phyloP scores from a whole-genome alignment of 73 alveolate genomes.

The Durusdinium trenchii region DNA sequence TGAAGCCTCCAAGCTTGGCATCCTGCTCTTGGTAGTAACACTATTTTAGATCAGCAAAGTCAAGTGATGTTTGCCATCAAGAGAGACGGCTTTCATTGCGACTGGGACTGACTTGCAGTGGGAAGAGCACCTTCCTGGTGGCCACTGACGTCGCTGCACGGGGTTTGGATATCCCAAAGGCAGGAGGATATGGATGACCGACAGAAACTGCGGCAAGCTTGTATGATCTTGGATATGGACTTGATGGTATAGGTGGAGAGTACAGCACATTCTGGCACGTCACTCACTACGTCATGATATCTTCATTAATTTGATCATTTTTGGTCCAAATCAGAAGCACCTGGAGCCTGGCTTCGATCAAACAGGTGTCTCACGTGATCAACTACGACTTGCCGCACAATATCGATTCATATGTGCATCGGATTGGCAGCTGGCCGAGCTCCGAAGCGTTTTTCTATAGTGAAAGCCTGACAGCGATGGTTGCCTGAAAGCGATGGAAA shows the following conservation, averaged over 20 bases:
- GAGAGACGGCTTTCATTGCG: not conserved
- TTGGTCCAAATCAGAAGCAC: no score
- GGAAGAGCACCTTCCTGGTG: constrained; percentile 91
- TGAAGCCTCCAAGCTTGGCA: no score
- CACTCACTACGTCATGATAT: not conserved
- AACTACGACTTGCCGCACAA: constrained; percentile 90
- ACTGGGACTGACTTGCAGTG: constrained; percentile 20
- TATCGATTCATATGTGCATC: constrained; percentile 78
- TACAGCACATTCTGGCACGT: no score
- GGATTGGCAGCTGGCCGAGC: constrained; percentile 14
- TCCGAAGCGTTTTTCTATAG: no score
- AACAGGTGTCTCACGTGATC: constrained; percentile 75
- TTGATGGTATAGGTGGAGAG: no score
- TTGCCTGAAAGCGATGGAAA: no score
- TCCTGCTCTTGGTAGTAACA: no score
- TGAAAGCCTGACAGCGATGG: no score
- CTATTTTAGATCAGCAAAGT: no score
- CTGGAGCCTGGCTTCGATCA: no score
- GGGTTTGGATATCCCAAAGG: constrained; percentile 83
- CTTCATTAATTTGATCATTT: not conserved
- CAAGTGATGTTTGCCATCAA: not conserved
- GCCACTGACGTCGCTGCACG: constrained; percentile 92
- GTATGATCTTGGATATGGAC: no score
- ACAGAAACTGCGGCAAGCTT: no score
- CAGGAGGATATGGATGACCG: not conserved